Evolutionary conservation across 2,329 filamentous ascomycete species (phyloP).

Genomic region (Magnaporthales sp.): DNA sequence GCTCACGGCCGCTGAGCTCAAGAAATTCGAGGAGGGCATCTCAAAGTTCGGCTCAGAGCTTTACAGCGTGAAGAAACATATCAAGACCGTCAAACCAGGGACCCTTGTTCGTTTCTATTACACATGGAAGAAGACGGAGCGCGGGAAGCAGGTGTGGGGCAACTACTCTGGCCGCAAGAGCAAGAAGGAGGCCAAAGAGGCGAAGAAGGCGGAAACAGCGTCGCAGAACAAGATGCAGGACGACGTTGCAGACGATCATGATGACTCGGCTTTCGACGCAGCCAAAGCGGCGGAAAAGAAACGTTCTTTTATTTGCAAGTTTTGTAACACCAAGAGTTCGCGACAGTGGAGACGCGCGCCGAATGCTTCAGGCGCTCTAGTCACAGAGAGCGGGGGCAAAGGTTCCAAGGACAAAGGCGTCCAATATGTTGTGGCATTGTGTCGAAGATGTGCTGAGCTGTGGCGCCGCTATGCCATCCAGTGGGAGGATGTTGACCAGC

Average conservation of each 20-base stretch:
- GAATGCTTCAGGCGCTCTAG: constrained; percentile 60
- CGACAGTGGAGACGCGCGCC: constrained; percentile 90
- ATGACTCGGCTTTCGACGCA: constrained; percentile 93
- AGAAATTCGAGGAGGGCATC: constrained; percentile 88
- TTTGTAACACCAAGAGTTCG: constrained; percentile 72
- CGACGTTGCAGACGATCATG: constrained; percentile 83
- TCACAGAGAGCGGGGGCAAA: constrained; percentile 57
- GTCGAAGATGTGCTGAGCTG: constrained; percentile 79
- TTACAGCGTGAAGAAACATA: constrained; percentile 71
- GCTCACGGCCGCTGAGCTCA: constrained; percentile 67
- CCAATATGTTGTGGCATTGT: constrained; percentile 73
- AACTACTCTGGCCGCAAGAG: constrained; percentile 80
- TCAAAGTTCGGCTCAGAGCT: constrained; percentile 87
- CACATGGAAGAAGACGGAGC: constrained; percentile 91
- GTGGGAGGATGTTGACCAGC: constrained; percentile 89
- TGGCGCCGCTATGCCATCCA: constrained; percentile 96
- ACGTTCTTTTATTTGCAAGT: constrained; percentile 85
- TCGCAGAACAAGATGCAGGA: constrained; percentile 68
- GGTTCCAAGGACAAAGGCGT: constrained; percentile 69
- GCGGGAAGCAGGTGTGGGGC: constrained; percentile 83
- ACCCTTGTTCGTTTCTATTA: constrained; percentile 92
- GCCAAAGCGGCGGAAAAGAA: constrained; percentile 75
- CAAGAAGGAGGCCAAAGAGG: constrained; percentile 79
- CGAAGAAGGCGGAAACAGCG: constrained; percentile 61
- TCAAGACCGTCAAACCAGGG: constrained; percentile 71